Evolutionary conservation across 1,284 basidiomycete genomes (phyloP).

Genomic region (Ceratobasidium theobromae): DNA sequence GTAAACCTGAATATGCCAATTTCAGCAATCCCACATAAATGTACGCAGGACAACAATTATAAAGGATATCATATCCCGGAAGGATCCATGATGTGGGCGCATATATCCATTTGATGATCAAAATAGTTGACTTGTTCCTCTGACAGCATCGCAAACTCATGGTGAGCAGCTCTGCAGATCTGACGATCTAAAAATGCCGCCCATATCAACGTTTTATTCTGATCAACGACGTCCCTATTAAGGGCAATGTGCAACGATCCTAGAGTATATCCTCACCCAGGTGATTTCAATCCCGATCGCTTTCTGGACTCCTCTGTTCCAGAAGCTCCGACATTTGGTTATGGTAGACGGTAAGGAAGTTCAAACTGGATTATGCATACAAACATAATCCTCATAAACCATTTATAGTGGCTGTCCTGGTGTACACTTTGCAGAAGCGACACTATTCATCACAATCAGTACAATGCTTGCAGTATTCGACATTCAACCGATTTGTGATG

Average conservation of each 20-base stretch:
- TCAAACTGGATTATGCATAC: neutral
- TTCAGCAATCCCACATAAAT: constrained; percentile 29
- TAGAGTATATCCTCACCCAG: constrained; percentile 26
- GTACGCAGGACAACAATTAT: constrained; percentile 34
- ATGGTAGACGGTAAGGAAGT: neutral
- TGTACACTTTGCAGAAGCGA: constrained; percentile 5
- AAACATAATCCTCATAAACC: neutral
- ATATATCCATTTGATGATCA: neutral
- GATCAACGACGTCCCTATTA: neutral
- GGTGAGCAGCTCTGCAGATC: neutral
- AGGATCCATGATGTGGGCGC: constrained; percentile 31
- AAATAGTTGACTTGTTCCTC: neutral
- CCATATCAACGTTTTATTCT: neutral
- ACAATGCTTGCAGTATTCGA: constrained; percentile 3
- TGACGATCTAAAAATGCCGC: too few species aligned
- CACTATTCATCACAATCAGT: constrained; percentile 7
- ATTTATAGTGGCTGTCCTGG: constrained; percentile 6
- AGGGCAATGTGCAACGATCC: constrained; percentile 30
- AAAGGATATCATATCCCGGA: constrained; percentile 33
- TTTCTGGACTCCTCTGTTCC: constrained; percentile 2
- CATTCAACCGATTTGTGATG: neutral
- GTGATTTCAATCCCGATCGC: constrained; percentile 27
- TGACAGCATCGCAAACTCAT: neutral
- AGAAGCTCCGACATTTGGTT: neutral
- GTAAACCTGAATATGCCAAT: neutral